Evolutionary conservation across 1,284 basidiomycete species (phyloP), one percentile per base, ranked within the genome.

Genomic region (Porodaedalea pini): DNA sequence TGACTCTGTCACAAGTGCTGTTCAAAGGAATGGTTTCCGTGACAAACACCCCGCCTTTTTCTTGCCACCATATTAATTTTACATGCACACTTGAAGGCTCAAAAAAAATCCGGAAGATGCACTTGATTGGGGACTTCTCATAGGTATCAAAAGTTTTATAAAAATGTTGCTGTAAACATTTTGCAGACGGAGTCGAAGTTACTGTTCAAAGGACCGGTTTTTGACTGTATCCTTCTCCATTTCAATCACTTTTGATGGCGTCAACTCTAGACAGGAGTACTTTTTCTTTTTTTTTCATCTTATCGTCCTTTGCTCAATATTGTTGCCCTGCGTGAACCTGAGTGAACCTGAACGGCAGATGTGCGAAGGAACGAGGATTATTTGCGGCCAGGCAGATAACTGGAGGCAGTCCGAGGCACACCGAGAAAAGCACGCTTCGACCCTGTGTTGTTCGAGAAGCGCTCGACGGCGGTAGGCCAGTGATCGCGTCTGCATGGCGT

Each of bases 361-460:
- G 13, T 23, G 41, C 41, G 19, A 44, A 44, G 41, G 21, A 21
- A 23, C 21, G 41, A 44, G 45, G 45, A 7, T 21, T 48, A 31
- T 48, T 31, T 48, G 27, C 45, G 10, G 45, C 27, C 45, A 6
- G 17, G n/a, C n/a, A 23, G 29, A 13, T 31, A 7, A 7, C 15
- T 8, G 21, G 3, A 4, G 13, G 27, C 27, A 48, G 11, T 32
- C 45, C 17, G 31, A n/a, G 31, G 45, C 13, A 32, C 31, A 25
- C 25, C 31, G 15, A 39, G 32, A 29, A 41, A 53, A 43, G 25
- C 31, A 25, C 49, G 49, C 51, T 10, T 7, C 21, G 51, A 43
- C 51, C 51, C 51, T 53, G 51, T 29, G 27, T 48, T 15, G 7
- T 17, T 29, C 7, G n/a, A n/a, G 49, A 40, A 41, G 23, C 37